These are phyloP conservation scores for Moesziomyces parantarcticus DNA, from an alignment of 1,284 basidiomycete genomes.

Conservation along the genomic window DNA sequence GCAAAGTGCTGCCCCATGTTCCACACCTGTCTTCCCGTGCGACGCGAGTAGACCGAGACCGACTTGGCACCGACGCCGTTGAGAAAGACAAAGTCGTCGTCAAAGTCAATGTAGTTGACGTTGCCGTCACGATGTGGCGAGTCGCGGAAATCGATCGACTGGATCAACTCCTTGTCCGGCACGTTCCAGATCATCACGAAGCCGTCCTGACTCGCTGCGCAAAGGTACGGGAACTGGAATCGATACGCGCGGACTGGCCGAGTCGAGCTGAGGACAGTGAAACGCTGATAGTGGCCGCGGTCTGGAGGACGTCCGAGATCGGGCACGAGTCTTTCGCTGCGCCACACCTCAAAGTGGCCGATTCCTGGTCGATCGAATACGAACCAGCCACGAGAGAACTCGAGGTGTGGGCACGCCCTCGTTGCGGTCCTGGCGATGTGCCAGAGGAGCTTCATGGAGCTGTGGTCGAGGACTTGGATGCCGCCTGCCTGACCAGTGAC, in stretches of 20 bases:
- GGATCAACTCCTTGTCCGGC: slow-evolving; percentile 26
- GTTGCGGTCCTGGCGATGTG: slow-evolving; percentile 33
- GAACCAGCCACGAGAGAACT: slow-evolving; percentile 56
- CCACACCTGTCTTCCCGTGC: slow-evolving; percentile 39
- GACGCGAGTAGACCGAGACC: slow-evolving; percentile 46
- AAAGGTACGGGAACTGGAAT: slow-evolving; percentile 55
- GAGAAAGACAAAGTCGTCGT: slow-evolving; percentile 57
- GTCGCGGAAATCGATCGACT: slow-evolving; percentile 32
- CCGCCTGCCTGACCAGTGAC: slow-evolving; percentile 36
- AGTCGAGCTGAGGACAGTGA: slow-evolving; percentile 29
- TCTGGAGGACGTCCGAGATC: slow-evolving; percentile 36
- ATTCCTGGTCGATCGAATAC: slow-evolving; percentile 50
- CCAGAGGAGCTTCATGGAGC: slow-evolving; percentile 47
- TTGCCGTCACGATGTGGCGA: slow-evolving; percentile 44
- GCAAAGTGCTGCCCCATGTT: slow-evolving; percentile 49
- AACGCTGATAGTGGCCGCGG: slow-evolving; percentile 49
- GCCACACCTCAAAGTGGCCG: slow-evolving; percentile 60
- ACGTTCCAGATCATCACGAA: slow-evolving; percentile 47
- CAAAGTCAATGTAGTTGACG: slow-evolving; percentile 62
- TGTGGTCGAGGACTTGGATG: slow-evolving; percentile 34
- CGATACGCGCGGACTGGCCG: slow-evolving; percentile 51
- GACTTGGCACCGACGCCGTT: slow-evolving; percentile 43
- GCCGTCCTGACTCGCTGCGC: slow-evolving; percentile 44
- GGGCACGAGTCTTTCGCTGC: slow-evolving; percentile 44
- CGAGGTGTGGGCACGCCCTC: slow-evolving; percentile 50